Percentiles rank a stretch among this genome's conserved stretches.
phyloP scores from a whole-genome alignment of 2,329 filamentous ascomycete genomes.

The Phoma sp. region DNA sequence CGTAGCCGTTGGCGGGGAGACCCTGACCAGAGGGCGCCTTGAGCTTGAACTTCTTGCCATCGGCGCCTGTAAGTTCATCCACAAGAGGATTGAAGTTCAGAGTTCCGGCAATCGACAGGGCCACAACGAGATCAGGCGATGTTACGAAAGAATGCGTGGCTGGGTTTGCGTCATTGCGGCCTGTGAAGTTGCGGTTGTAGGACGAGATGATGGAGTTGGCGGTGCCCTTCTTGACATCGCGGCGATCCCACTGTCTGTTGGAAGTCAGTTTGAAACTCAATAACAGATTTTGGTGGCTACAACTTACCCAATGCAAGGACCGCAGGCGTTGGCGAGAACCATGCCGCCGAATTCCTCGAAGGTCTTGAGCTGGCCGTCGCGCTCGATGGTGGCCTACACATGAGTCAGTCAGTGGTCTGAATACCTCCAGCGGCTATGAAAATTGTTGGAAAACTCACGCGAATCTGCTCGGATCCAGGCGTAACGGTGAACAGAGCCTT shows the following conservation, averaged over 20 bases:
- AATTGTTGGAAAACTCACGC: constrained; percentile 52
- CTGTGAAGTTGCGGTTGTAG: constrained; percentile 99
- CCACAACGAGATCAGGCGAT: constrained; percentile 87
- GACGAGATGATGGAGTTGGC: constrained; percentile 97
- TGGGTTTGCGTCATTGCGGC: constrained; percentile 94
- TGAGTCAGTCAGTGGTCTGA: not conserved
- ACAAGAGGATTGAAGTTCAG: constrained; percentile 95
- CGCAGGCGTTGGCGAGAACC: constrained; percentile 94
- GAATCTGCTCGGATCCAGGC: constrained; percentile 95
- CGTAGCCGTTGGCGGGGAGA: constrained; percentile 82
- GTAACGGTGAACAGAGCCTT: constrained; percentile 95
- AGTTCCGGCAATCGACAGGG: constrained; percentile 80
- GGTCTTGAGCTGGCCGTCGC: constrained; percentile 86
- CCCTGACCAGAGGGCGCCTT: constrained; percentile 78
- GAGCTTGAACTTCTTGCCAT: constrained; percentile 95
- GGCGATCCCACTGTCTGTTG: constrained; percentile 81
- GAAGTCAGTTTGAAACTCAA: constrained; percentile 2
- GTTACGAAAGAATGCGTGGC: constrained; percentile 93
- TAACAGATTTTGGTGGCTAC: constrained; percentile 2
- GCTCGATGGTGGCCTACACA: constrained; percentile 73
- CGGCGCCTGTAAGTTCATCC: constrained; percentile 90
- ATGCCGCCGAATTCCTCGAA: constrained; percentile 96
- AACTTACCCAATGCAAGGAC: constrained; percentile 52
- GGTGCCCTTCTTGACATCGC: constrained; percentile 91
- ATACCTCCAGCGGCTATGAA: constrained; percentile 1